A percentile compares a stretch with the other conserved stretches of the same genome.
Evolutionary conservation across 345 rosid genomes (phyloP).

Genomic region (Citrus australasica): DNA sequence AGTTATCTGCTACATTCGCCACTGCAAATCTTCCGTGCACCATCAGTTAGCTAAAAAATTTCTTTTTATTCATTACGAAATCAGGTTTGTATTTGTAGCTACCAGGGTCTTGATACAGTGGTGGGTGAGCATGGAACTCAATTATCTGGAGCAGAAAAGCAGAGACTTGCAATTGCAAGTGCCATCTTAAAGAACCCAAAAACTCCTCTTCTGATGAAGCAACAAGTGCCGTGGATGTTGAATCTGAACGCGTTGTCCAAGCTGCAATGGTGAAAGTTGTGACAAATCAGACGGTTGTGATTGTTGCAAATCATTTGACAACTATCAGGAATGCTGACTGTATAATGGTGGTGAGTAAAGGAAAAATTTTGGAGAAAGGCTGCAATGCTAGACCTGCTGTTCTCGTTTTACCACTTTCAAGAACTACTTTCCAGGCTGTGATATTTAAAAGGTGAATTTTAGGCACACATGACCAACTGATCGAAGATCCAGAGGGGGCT

Average conservation of each 20-base stretch:
- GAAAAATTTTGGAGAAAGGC: conserved; percentile 81
- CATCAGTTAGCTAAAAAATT: too few species aligned
- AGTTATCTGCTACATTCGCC: neutral
- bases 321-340: conserved; percentile 69
- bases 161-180: conserved; percentile 66
- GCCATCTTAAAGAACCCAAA: conserved; percentile 79
- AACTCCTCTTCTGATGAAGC: conserved; percentile 89
- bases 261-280: conserved; percentile 64
- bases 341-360: conserved; percentile 68
- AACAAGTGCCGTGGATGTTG: conserved; percentile 78
- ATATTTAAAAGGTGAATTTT: neutral
- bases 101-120: conserved; percentile 75
- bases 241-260: conserved; percentile 78
- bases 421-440: neutral
- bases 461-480: conserved; percentile 65
- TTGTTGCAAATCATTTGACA: conserved; percentile 79
- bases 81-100: neutral
- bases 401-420: neutral
- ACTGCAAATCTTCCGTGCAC: neutral
- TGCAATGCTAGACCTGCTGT: neutral
- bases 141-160: conserved; percentile 66
- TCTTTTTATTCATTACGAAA: neutral
- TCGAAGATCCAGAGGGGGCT: conserved; percentile 57
- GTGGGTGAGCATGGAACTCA: conserved; percentile 89
- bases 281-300: conserved; percentile 64